Percentiles rank a stretch among this genome's conserved stretches.
Evolutionary conservation across 2,329 filamentous ascomycete species (phyloP).

Genomic region (Ascochyta lentis): DNA sequence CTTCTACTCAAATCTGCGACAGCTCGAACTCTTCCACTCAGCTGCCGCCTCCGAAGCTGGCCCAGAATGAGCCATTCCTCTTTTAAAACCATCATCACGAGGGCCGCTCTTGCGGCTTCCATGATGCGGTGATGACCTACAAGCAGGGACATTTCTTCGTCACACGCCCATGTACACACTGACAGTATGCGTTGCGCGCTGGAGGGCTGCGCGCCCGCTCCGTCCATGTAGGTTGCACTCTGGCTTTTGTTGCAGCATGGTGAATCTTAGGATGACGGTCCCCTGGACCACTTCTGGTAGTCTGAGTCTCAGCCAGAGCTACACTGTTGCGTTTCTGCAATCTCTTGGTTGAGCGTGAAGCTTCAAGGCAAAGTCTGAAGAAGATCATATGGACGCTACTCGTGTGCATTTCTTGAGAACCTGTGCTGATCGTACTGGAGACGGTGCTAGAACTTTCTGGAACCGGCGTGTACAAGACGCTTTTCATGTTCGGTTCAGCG

Average conservation of each 20-base stretch:
- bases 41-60: constrained; percentile 73
- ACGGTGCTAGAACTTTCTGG: not conserved
- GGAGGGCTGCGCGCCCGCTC: constrained; percentile 3
- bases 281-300: constrained; percentile 49
- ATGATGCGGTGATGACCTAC: constrained; percentile 74
- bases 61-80: constrained; percentile 71
- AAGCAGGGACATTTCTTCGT: constrained; percentile 62
- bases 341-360: constrained; percentile 47
- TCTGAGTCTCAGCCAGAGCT: constrained; percentile 48
- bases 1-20: constrained; percentile 78
- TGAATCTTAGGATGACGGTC: constrained; percentile 43
- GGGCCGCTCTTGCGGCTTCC: constrained; percentile 65
- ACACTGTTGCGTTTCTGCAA: constrained; percentile 37
- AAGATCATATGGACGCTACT: not conserved
- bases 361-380: constrained; percentile 48
- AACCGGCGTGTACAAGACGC: too few relatives aligned
- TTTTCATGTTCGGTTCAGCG: too few relatives aligned
- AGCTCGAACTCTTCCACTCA: constrained; percentile 64
- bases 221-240: constrained; percentile 13
- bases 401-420: not conserved
- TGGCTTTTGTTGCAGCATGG: constrained; percentile 9
- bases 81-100: constrained; percentile 87
- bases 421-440: constrained; percentile 3
- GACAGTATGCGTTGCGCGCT: not conserved
- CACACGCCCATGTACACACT: constrained; percentile 32